Evolutionary conservation across 805 yeast genomes (phyloP).

Genomic region (Metschnikowia rubicola): DNA sequence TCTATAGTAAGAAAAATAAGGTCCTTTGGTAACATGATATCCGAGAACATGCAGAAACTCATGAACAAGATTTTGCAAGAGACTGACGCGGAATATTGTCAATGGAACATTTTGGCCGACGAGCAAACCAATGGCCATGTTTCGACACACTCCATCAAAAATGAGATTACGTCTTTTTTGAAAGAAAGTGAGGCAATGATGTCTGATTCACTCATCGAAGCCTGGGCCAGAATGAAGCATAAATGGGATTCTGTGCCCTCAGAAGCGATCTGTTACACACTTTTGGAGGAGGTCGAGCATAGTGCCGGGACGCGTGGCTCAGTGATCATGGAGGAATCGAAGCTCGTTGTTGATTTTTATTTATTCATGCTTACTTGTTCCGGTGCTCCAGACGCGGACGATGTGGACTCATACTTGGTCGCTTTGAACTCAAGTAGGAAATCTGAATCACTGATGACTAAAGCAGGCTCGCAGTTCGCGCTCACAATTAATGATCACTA

Average conservation of each 20-base stretch:
- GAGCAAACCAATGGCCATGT: too few species aligned
- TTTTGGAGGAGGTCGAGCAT: slow-evolving; percentile 8
- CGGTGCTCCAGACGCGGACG: slow-evolving; percentile 5
- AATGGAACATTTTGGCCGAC: not conserved
- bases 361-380: slow-evolving; percentile 8
- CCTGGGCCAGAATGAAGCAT: slow-evolving; percentile 8
- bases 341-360: slow-evolving; percentile 10
- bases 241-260: slow-evolving; percentile 3
- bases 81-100: slow-evolving; percentile 10
- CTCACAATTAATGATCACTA: slow-evolving; percentile 14
- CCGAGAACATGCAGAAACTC: slow-evolving; percentile 6
- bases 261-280: not conserved
- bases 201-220: not conserved
- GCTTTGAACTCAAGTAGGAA: not conserved
- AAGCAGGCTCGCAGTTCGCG: slow-evolving; percentile 1
- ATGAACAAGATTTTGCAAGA: slow-evolving; percentile 3
- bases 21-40: not conserved
- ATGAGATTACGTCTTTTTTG: slow-evolving; percentile 3
- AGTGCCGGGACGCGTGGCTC: slow-evolving; percentile 1
- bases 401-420: not conserved
- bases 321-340: slow-evolving; percentile 12
- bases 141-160: slow-evolving; percentile 1
- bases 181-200: not conserved
- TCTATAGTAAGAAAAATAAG: slow-evolving; percentile 5
- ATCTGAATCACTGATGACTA: not conserved